Percentiles rank a stretch among this genome's conserved stretches.
Evolutionary conservation across 2,329 filamentous ascomycete species (phyloP).

Genomic region (Phialophora chinensis): DNA sequence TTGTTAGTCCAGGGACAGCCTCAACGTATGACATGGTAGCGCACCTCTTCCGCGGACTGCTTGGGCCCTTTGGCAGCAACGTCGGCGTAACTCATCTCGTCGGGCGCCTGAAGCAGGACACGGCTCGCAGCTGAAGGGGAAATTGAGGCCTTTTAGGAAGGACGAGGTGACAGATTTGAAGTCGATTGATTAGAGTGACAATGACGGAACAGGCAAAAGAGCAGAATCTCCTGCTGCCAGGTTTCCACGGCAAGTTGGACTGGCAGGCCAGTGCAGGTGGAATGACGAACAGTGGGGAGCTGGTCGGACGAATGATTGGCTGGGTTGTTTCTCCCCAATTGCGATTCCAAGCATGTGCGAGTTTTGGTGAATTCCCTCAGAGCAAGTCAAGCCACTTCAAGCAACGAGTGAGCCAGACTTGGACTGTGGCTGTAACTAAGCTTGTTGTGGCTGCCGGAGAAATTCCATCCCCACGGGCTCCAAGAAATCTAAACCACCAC

Average conservation of each 20-base stretch:
- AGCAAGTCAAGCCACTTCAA: neutral
- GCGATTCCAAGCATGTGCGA: conserved; percentile 7
- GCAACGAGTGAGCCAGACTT: neutral
- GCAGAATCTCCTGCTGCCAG: conserved; percentile 18
- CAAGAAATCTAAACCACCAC: neutral
- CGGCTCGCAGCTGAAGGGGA: neutral
- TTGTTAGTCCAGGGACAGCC: conserved; percentile 6
- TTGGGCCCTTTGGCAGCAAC: conserved; percentile 55
- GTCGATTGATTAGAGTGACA: neutral
- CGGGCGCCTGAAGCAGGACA: conserved; percentile 4
- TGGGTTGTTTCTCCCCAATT: neutral
- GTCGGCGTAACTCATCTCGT: conserved; percentile 56
- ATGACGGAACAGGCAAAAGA: conserved; percentile 16
- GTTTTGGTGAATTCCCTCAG: neutral
- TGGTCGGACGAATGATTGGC: neutral
- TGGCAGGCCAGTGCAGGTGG: conserved; percentile 1
- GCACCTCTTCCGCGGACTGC: conserved; percentile 56
- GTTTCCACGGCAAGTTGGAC: conserved; percentile 12
- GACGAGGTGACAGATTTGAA: neutral
- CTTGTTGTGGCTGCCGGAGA: neutral
- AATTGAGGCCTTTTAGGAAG: neutral
- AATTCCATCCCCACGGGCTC: neutral
- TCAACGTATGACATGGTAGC: conserved; percentile 36
- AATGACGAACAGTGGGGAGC: conserved; percentile 12
- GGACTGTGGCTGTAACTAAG: neutral